Evolutionary conservation across 352 stramenopile species (phyloP).

Genomic region (Elongisporangium prolatum): DNA sequence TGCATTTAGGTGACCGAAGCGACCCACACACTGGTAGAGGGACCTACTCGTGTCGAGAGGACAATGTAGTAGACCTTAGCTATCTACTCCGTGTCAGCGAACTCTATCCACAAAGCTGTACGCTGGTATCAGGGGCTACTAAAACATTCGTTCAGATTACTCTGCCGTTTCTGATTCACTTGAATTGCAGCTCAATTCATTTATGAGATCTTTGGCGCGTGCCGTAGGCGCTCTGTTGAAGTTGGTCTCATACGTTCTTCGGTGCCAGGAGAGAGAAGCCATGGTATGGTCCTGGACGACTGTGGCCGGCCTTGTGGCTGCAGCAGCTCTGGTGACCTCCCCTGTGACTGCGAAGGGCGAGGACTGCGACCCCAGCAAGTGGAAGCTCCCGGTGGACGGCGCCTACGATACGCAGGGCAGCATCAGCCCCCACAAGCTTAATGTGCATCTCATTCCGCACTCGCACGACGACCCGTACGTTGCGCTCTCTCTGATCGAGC

Average conservation of each 20-base stretch:
- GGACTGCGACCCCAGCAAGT: constrained; percentile 57
- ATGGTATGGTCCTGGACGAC: neutral
- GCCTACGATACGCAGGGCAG: constrained; percentile 62
- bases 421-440: constrained; percentile 76
- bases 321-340: constrained; percentile 7
- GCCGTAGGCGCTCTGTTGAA: neutral
- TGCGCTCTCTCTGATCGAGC: neutral
- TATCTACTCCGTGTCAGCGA: too few relatives aligned
- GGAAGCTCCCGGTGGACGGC: constrained; percentile 51
- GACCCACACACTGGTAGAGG: too few relatives aligned
- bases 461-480: constrained; percentile 92
- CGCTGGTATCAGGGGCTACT: neutral
- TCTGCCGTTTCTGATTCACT: neutral
- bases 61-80: too few relatives aligned
- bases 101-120: too few relatives aligned
- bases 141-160: neutral
- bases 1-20: too few relatives aligned
- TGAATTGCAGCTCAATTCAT: neutral
- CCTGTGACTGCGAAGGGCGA: neutral
- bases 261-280: neutral
- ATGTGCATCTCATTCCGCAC: constrained; percentile 96
- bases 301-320: constrained; percentile 11
- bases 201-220: constrained; percentile 2
- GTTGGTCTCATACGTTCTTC: neutral
- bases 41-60: too few relatives aligned